Evolutionary conservation across 306 rosid genomes (phyloP).

Genomic region (Vigna radiata): DNA sequence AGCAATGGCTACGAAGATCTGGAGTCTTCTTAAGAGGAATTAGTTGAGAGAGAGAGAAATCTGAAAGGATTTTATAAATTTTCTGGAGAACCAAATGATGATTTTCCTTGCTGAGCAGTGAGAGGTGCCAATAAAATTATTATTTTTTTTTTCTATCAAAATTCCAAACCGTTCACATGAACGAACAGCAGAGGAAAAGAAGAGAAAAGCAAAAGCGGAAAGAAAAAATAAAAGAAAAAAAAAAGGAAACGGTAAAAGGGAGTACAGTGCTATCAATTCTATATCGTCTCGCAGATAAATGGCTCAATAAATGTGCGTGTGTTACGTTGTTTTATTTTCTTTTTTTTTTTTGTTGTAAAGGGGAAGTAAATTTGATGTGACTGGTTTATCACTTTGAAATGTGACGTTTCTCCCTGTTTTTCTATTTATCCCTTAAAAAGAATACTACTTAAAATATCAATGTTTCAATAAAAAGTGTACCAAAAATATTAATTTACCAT

Average conservation of each 20-base stretch:
- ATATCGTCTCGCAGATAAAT: not conserved
- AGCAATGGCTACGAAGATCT: constrained; percentile 56
- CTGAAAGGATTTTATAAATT: not conserved
- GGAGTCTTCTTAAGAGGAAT: constrained; percentile 15
- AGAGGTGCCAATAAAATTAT: constrained; percentile 16
- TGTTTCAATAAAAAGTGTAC: too few species aligned
- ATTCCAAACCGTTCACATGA: constrained; percentile 38
- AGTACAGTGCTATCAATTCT: not conserved
- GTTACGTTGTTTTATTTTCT: not conserved
- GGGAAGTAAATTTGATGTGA: not conserved
- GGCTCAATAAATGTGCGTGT: not conserved
- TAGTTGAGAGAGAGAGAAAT: not conserved
- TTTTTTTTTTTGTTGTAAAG: too few species aligned
- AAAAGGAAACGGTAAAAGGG: not conserved
- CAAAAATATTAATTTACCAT: too few species aligned
- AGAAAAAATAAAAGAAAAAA: not conserved
- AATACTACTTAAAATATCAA: too few species aligned
- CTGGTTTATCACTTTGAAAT: not conserved
- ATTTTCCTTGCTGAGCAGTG: not conserved
- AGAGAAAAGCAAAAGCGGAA: constrained; percentile 10
- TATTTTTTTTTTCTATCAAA: not conserved
- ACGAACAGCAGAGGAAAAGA: constrained; percentile 3
- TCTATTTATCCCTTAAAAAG: not conserved
- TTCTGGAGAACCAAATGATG: constrained; percentile 36
- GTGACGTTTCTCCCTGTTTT: not conserved